phyloP scores from a whole-genome alignment of 345 rosid genomes.

The Combretum micranthum region DNA sequence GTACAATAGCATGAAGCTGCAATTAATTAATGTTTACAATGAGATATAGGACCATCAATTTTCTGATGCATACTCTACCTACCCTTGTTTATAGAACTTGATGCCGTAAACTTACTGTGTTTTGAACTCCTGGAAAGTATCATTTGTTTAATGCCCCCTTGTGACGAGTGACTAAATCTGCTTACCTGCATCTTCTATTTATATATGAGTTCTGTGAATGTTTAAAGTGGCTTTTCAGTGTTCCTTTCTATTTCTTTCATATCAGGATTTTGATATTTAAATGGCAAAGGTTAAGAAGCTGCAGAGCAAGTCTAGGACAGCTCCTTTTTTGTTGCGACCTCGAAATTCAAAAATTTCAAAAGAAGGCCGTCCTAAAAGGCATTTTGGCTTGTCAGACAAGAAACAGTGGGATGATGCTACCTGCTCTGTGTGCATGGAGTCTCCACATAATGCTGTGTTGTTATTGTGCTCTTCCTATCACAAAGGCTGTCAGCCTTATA shows the following conservation, averaged over 20 bases:
- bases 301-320: conserved; percentile 19
- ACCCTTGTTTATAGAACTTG: too few species aligned
- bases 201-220: too few species aligned
- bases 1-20: too few species aligned
- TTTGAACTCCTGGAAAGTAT: too few species aligned
- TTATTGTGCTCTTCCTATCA: conserved; percentile 74
- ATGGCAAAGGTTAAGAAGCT: conserved; percentile 55
- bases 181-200: too few species aligned
- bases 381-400: conserved; percentile 32
- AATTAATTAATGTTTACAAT: too few species aligned
- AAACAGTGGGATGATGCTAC: conserved; percentile 61
- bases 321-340: conserved; percentile 29
- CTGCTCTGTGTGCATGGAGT: conserved; percentile 75
- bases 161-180: too few species aligned
- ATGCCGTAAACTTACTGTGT: too few species aligned
- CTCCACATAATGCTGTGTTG: conserved; percentile 83
- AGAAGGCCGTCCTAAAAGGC: conserved; percentile 16
- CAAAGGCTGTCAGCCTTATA: conserved; percentile 89
- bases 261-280: conserved; percentile 1
- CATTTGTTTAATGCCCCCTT: too few species aligned
- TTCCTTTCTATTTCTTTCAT: background rate
- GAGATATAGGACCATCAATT: too few species aligned
- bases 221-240: too few species aligned
- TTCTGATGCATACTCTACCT: too few species aligned
- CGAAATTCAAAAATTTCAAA: conserved; percentile 29